A percentile compares a stretch with the other conserved stretches of the same genome.
Evolutionary conservation across 495 filamentous ascomycete species (phyloP).

Genomic region (Staphylotrichum longicolle): DNA sequence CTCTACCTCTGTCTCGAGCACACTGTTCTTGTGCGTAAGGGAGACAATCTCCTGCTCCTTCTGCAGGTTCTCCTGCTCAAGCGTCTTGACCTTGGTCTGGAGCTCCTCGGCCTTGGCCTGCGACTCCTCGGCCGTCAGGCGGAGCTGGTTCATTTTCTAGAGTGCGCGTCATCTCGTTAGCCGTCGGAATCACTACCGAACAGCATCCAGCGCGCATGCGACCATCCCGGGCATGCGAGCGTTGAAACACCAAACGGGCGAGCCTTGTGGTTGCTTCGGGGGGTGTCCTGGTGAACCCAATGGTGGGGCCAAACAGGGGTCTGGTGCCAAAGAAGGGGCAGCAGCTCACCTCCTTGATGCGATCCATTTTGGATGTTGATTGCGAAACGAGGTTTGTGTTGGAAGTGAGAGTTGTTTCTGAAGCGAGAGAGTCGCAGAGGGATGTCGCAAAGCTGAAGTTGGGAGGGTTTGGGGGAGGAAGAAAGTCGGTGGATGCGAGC

Average conservation of each 20-base stretch:
- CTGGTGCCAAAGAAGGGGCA: constrained; percentile 30
- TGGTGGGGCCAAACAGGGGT: constrained; percentile 46
- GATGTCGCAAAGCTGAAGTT: constrained; percentile 21
- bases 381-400: constrained; percentile 17
- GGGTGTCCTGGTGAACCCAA: constrained; percentile 25
- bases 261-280: constrained; percentile 10
- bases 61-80: constrained; percentile 90
- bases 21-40: constrained; percentile 82
- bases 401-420: constrained; percentile 7
- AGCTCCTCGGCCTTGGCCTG: constrained; percentile 79
- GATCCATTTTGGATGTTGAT: constrained; percentile 54
- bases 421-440: constrained; percentile 21
- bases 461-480: constrained; percentile 16
- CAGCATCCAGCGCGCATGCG: not conserved
- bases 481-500: constrained; percentile 26
- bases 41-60: constrained; percentile 99
- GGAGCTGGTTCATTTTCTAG: constrained; percentile 91
- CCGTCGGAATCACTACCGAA: constrained; percentile 14
- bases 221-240: not conserved
- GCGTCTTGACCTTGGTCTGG: constrained; percentile 74
- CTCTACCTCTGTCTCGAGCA: constrained; percentile 87
- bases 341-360: constrained; percentile 75
- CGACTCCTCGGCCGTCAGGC: constrained; percentile 84
- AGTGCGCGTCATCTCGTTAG: constrained; percentile 21
- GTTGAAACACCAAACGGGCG: constrained; percentile 11